phyloP scores from a whole-genome alignment of 2,329 filamentous ascomycete genomes.

The Fusarium musae region DNA sequence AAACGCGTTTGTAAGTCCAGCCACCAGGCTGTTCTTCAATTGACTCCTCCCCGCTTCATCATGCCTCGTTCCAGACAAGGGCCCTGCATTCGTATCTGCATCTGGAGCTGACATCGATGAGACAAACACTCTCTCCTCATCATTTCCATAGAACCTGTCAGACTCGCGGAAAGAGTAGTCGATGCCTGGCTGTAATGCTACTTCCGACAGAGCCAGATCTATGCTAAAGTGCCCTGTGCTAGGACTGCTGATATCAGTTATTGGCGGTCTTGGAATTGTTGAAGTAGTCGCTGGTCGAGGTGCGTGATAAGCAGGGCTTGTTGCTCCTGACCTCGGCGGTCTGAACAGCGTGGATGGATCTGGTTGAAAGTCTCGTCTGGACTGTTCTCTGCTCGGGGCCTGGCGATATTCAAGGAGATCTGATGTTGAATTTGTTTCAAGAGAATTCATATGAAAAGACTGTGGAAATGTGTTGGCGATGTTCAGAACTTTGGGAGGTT shows the following conservation, averaged over 20 bases:
- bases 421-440: neutral
- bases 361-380: neutral
- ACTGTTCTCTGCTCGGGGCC: neutral
- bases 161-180: neutral
- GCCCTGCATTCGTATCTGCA: fast-evolving
- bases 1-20: neutral
- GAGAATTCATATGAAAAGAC: neutral
- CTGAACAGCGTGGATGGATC: neutral
- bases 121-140: neutral
- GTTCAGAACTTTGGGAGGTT: neutral
- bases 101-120: neutral
- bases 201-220: neutral
- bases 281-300: fast-evolving
- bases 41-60: fast-evolving
- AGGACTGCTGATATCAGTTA: fast-evolving
- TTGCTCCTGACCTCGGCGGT: neutral
- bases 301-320: neutral
- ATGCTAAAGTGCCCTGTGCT: neutral
- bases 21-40: neutral
- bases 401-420: neutral
- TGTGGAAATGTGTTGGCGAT: neutral
- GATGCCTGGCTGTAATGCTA: neutral
- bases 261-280: fast-evolving
- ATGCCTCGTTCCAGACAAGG: fast-evolving
- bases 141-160: neutral